Evolutionary conservation across 2,329 filamentous ascomycete species (phyloP).

Genomic region (Colletotrichum sp.): DNA sequence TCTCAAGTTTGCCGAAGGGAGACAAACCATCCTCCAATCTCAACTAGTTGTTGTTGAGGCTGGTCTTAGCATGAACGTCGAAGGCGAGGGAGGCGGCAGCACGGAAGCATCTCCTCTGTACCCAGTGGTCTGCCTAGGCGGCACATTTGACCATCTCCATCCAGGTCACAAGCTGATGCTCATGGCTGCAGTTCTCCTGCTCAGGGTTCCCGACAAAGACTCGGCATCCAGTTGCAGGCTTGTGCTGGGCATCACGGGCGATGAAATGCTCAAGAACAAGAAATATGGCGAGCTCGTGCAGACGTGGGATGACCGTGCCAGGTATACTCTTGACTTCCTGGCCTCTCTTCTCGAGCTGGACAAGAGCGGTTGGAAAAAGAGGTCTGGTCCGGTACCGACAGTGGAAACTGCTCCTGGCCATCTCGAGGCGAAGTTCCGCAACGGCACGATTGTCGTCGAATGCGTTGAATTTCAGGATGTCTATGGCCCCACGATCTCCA

Average conservation of each 20-base stretch:
- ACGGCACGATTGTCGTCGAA: conserved; percentile 68
- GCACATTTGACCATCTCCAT: conserved; percentile 96
- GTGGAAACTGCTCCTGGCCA: conserved; percentile 42
- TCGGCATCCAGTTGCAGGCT: conserved; percentile 57
- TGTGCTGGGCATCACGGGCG: conserved; percentile 87
- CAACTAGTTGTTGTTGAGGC: conserved; percentile 59
- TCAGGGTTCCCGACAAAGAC: conserved; percentile 54
- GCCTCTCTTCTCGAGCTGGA: conserved; percentile 61
- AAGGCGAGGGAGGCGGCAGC: background rate
- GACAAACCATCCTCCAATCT: conserved; percentile 51
- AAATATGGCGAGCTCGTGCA: conserved; percentile 84
- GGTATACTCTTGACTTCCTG: conserved; percentile 75
- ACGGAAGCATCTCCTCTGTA: conserved; percentile 24
- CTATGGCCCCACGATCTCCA: conserved; percentile 89
- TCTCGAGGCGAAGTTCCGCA: conserved; percentile 59
- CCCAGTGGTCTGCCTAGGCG: conserved; percentile 75
- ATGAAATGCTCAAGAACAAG: conserved; percentile 86
- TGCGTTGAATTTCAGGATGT: conserved; percentile 87
- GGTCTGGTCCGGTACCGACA: conserved; percentile 37
- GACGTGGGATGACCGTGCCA: conserved; percentile 77
- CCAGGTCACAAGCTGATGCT: conserved; percentile 95
- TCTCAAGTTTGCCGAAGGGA: conserved; percentile 50
- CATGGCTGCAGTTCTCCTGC: conserved; percentile 80
- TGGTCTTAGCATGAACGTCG: conserved; percentile 52
- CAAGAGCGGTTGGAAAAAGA: conserved; percentile 47